These are phyloP conservation scores for Triadica sebifera DNA, from an alignment of 345 rosid species.

Conservation along the genomic window DNA sequence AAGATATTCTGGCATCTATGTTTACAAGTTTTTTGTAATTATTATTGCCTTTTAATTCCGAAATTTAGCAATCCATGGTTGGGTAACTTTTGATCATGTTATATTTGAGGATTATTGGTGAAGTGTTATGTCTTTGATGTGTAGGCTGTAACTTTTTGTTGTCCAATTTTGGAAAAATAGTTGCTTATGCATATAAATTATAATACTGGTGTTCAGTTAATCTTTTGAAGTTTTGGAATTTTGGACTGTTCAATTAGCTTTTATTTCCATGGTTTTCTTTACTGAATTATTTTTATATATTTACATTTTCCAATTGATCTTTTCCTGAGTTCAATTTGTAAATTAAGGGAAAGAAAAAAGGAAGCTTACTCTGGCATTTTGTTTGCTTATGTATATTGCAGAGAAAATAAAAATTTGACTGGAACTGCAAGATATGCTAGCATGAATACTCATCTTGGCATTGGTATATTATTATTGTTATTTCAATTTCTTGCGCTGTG, in stretches of 20 bases:
- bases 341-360: no score
- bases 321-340: no score
- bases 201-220: not conserved
- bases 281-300: not conserved
- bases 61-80: not conserved
- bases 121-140: not conserved
- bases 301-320: no score
- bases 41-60: not conserved
- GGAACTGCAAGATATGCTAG: slow-evolving; percentile 97
- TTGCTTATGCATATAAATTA: slow-evolving; percentile 6
- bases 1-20: not conserved
- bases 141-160: not conserved
- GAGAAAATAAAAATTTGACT: slow-evolving; percentile 90
- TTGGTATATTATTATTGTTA: slow-evolving; percentile 45
- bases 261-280: not conserved
- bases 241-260: not conserved
- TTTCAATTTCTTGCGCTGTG: not conserved
- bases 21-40: not conserved
- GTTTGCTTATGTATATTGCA: slow-evolving; percentile 29
- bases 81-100: not conserved
- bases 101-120: not conserved
- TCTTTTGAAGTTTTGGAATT: not conserved
- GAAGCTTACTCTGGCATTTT: slow-evolving; percentile 1
- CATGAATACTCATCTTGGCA: slow-evolving; percentile 95
- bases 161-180: not conserved